Percentiles rank a stretch among this genome's conserved stretches.
Conservation (phyloP, 345 rosid genomes). For the Abelmoschus esculentus region DNA sequence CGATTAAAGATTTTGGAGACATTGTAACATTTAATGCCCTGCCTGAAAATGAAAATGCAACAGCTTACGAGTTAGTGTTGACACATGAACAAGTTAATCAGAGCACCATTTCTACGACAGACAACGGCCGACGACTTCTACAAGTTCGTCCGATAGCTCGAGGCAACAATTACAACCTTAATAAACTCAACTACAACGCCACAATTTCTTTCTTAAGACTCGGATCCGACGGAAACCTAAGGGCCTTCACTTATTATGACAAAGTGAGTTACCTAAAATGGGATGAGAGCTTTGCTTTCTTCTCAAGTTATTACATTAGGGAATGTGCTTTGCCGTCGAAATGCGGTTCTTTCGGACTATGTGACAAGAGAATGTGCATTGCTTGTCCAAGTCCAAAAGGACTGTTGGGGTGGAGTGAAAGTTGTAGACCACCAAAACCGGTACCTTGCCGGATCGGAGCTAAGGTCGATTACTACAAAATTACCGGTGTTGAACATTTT, state of each 20-base stretch:
- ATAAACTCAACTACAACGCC: constrained; percentile 16
- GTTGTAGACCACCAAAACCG: background rate
- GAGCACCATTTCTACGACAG: background rate
- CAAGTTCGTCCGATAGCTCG: background rate
- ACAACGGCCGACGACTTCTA: background rate
- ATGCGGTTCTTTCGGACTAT: constrained; percentile 8
- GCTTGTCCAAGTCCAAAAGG: constrained; percentile 9
- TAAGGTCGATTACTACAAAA: background rate
- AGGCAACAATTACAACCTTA: background rate
- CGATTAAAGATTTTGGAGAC: background rate
- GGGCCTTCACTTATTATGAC: background rate
- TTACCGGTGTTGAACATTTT: background rate
- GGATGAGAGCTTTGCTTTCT: constrained; percentile 9
- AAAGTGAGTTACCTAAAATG: constrained; percentile 1
- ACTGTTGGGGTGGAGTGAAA: constrained; percentile 1
- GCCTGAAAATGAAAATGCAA: background rate
- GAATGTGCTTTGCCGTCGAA: constrained; percentile 11
- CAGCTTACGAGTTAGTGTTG: constrained; percentile 2
- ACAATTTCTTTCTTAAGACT: constrained; percentile 2
- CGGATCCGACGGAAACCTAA: background rate
- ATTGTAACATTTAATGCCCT: background rate
- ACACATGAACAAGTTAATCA: background rate
- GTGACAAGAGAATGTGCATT: background rate
- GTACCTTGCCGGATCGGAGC: background rate
- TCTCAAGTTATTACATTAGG: background rate